These are phyloP conservation scores for Alisma plantagoaquatica DNA, from an alignment of 106 monocot species.

Conservation along the genomic window DNA sequence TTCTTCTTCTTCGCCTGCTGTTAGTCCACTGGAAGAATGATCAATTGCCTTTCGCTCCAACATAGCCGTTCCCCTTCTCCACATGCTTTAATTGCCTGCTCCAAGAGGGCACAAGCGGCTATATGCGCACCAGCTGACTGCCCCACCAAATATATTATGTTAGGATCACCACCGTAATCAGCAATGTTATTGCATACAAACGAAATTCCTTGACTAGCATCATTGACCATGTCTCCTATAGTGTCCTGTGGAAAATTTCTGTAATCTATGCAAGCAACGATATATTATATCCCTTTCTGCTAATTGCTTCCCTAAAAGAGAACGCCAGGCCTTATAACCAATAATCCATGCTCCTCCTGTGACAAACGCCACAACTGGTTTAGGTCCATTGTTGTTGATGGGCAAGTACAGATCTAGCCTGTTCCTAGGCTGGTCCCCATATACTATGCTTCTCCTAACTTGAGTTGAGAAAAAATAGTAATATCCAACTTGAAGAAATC, in stretches of 20 bases:
- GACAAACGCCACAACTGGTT: conserved; percentile 92
- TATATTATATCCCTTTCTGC: conserved; percentile 23
- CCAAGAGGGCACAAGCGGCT: conserved; percentile 78
- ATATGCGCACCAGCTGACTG: conserved; percentile 99
- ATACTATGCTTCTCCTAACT: conserved; percentile 73
- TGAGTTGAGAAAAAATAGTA: conserved; percentile 17
- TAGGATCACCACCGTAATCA: conserved; percentile 79
- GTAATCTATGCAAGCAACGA: conserved; percentile 33
- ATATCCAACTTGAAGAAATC: conserved; percentile 61
- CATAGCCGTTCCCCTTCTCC: conserved; percentile 48
- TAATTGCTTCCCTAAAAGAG: conserved; percentile 25
- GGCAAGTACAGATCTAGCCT: conserved; percentile 93
- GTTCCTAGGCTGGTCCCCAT: conserved; percentile 92
- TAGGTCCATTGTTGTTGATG: conserved; percentile 21
- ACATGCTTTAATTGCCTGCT: conserved; percentile 80
- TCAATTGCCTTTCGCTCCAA: conserved; percentile 91
- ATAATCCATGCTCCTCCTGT: conserved; percentile 99
- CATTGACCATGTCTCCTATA: conserved; percentile 23
- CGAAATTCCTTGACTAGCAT: conserved; percentile 82
- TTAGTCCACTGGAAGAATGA: too few relatives aligned
- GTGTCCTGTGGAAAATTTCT: conserved; percentile 27
- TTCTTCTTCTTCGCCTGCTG: too few relatives aligned
- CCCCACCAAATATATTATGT: conserved; percentile 86
- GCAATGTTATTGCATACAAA: conserved; percentile 82
- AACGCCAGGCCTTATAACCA: conserved; percentile 35